A percentile compares a stretch with the other conserved stretches of the same genome.
Evolutionary conservation across 192 early-diverging fungal species (phyloP).

Genomic region (Chytriomyces sp.): DNA sequence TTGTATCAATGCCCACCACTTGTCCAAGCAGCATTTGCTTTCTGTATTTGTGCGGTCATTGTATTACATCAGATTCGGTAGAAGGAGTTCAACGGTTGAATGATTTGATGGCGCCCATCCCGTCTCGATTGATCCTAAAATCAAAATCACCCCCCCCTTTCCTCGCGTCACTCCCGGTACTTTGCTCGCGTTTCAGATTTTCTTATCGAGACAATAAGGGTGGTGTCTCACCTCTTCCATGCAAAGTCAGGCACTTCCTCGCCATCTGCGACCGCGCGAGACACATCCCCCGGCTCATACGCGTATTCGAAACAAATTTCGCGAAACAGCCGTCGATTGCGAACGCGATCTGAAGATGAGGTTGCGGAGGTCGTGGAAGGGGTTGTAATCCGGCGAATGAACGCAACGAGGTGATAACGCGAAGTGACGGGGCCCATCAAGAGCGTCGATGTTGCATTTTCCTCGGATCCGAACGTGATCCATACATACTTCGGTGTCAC

Average conservation of each 20-base stretch:
- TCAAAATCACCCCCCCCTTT: too few species aligned
- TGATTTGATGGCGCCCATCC: too few species aligned
- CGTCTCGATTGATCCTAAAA: too few species aligned
- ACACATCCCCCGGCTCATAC: neutral
- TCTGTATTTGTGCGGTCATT: too few species aligned
- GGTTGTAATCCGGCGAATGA: neutral
- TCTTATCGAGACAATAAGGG: too few species aligned
- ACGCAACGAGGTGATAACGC: constrained; percentile 19
- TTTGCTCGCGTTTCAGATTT: too few species aligned
- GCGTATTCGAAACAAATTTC: constrained; percentile 29
- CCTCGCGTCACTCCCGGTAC: too few species aligned
- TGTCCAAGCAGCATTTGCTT: constrained; percentile 24
- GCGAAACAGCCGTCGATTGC: constrained; percentile 14
- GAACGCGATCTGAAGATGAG: too few species aligned
- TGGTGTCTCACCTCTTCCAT: constrained; percentile 21
- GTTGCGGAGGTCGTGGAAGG: neutral
- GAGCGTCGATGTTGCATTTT: neutral
- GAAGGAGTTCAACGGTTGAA: too few species aligned
- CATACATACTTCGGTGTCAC: constrained; percentile 14
- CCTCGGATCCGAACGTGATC: constrained; percentile 19
- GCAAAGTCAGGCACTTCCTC: constrained; percentile 20
- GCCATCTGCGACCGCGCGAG: neutral
- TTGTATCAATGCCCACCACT: constrained; percentile 12
- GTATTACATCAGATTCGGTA: too few species aligned
- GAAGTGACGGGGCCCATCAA: neutral